A percentile compares a stretch with the other conserved stretches of the same genome.
Conservation (phyloP, 305 asterid species). For the Plantago coronopus region DNA sequence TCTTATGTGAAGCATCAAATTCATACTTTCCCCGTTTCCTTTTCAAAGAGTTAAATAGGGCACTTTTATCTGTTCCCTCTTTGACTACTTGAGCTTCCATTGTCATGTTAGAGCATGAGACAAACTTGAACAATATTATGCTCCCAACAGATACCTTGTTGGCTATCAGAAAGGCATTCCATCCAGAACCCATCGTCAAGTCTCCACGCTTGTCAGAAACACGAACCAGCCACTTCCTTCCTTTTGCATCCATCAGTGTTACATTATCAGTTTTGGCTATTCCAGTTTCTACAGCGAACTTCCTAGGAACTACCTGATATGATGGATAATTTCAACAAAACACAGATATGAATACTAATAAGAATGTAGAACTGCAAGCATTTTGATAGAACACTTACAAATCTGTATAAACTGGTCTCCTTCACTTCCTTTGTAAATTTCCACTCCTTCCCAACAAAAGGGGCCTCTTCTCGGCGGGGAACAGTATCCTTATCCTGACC, state of each 20-base stretch:
- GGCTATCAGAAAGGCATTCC: conserved; percentile 15
- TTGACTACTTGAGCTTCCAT: no score
- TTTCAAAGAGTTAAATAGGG: background rate
- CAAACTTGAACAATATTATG: conserved; percentile 10
- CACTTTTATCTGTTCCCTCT: background rate
- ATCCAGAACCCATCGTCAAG: background rate
- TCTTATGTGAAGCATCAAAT: background rate
- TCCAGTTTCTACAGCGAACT: background rate
- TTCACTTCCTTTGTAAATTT: conserved; percentile 1
- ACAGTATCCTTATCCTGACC: background rate
- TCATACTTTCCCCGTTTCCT: background rate
- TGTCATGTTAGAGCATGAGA: background rate
- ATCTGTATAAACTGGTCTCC: background rate
- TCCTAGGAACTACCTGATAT: conserved; percentile 1
- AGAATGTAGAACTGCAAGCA: background rate
- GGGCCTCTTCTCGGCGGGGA: background rate
- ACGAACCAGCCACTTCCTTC: conserved; percentile 3
- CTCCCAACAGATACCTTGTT: conserved; percentile 10
- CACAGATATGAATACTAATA: no score
- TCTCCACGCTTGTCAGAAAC: background rate
- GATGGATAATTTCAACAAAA: background rate
- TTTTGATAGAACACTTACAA: background rate
- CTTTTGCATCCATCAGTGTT: background rate
- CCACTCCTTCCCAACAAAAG: background rate
- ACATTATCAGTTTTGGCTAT: background rate